Evolutionary conservation across 108 stramenopile genomes (phyloP), one percentile per base, ranked within the genome.

Genomic region (Mayamaea pseudoterrestris): DNA sequence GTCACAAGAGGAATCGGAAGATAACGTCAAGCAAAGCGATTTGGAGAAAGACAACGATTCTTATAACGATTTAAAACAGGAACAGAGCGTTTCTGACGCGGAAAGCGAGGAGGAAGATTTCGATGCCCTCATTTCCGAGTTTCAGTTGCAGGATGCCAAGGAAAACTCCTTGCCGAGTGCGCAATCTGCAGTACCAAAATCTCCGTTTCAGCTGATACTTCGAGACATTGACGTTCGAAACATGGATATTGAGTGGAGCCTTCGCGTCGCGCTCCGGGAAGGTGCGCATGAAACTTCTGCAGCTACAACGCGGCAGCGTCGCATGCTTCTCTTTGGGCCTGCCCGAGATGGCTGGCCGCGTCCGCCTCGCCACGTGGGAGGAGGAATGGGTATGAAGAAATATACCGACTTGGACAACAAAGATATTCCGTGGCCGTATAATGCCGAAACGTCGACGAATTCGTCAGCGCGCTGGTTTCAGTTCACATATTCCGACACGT

Each of bases 341-440:
- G 66, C 77, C 3, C 50, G 60, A 23, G 57, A 67, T 2, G 55
- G 55, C 11, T 80, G 78, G 73, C 41, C 49, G 13, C 63, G 69
- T 47, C 80, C 88, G 27, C 80, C 80, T 6, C 69, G 63, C 41
- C 84, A 61, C 44, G 65, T 89, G 9, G 87, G 82, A 31, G 82
- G 82, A 14, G 82, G 82, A 1, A 63, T 89, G 5, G 81, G 81
- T 2, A 74, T 73, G 72, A 50, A 26, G 18, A 64, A 70, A 0
- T 67, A 73, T 32, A 68, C 68, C 30, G 47, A 26, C 2, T 34
- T 9, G 18, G 44, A 11, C 18, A 47, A 40, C 27, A 44, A 58
- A 35, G 5, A 27, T 0, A 22, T 79, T 16, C 86, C 86, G 12
- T 78, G 78, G 81, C 86, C 86, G 5, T 88, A 88, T 35, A 28